Evolutionary conservation across 2,329 filamentous ascomycete genomes (phyloP).

Genomic region (Aphanocladium album): DNA sequence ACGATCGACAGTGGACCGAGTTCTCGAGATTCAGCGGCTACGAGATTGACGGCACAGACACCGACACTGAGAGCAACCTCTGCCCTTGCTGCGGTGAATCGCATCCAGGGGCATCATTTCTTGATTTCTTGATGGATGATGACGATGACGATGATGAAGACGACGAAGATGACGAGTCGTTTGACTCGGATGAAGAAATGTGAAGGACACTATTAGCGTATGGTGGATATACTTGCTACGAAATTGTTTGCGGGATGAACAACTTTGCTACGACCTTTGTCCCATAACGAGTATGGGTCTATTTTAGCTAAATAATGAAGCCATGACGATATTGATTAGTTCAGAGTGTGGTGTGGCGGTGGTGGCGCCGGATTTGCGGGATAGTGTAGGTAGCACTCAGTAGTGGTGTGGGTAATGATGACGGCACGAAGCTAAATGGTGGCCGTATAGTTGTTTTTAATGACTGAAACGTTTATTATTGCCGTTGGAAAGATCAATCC

Average conservation of each 20-base stretch:
- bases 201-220: not conserved
- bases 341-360: not conserved
- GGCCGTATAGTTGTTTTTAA: not conserved
- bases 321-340: not conserved
- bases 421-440: not conserved
- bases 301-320: conserved; percentile 5
- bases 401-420: conserved; percentile 8
- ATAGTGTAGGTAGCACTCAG: not conserved
- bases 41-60: conserved; percentile 29
- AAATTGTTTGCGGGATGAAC: not conserved
- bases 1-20: conserved; percentile 42
- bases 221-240: not conserved
- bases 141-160: conserved; percentile 1
- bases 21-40: conserved; percentile 39
- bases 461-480: not conserved
- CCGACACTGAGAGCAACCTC: conserved; percentile 31
- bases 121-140: conserved; percentile 21
- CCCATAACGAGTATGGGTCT: not conserved
- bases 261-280: not conserved
- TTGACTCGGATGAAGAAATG: conserved; percentile 5
- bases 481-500: not conserved
- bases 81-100: conserved; percentile 38
- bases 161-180: not conserved
- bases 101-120: conserved; percentile 31
- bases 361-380: not conserved